Conservation (phyloP, 2,329 filamentous ascomycete genomes). For the Colletotrichum musicola region DNA sequence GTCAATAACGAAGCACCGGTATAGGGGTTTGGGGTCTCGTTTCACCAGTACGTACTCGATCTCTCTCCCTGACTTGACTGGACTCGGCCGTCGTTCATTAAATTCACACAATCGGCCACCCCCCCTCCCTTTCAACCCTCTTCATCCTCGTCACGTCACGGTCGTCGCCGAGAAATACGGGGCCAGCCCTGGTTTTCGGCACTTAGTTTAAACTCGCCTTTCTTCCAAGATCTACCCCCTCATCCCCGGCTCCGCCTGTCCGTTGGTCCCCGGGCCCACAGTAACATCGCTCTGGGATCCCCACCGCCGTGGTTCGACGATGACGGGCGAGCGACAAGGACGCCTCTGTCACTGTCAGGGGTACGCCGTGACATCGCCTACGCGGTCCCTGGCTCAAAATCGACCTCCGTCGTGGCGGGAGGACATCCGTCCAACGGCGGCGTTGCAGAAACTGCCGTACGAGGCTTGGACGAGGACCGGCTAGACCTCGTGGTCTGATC, state of each 20-base stretch:
- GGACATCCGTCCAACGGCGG: background rate
- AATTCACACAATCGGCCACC: background rate
- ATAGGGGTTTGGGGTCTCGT: slow-evolving; percentile 16
- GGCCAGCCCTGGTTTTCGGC: background rate
- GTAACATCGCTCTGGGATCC: background rate
- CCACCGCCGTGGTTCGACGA: background rate
- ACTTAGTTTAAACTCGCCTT: background rate
- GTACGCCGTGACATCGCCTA: background rate
- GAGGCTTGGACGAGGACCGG: background rate
- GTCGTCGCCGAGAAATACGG: background rate
- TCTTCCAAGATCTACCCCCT: background rate
- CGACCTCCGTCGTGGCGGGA: background rate
- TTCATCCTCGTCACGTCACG: background rate
- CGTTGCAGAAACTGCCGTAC: background rate
- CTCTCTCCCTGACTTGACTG: no score
- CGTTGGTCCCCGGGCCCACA: background rate
- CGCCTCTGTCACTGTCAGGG: background rate
- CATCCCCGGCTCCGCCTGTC: background rate
- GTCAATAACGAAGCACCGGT: slow-evolving; percentile 9
- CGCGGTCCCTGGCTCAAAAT: background rate
- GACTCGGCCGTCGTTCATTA: background rate
- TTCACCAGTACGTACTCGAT: slow-evolving; percentile 16
- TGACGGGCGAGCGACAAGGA: background rate
- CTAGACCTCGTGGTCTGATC: background rate
- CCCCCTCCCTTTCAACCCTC: slow-evolving; percentile 1